Evolutionary conservation across 257 asterid genomes (phyloP).

Genomic region (Plantago major): DNA sequence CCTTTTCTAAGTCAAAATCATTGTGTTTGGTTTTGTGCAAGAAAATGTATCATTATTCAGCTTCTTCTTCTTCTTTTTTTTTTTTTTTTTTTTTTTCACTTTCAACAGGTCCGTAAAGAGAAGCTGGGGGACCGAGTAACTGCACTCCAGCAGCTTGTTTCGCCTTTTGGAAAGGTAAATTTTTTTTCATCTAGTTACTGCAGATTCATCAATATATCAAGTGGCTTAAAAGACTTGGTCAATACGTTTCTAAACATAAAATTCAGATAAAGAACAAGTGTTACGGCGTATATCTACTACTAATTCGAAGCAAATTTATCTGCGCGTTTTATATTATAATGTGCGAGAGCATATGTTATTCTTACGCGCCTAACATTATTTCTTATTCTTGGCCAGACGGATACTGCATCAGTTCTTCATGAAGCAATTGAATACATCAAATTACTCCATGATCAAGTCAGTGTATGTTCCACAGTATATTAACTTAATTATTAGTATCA

Average conservation of each 20-base stretch:
- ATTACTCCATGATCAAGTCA: conserved; percentile 88
- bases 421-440: conserved; percentile 90
- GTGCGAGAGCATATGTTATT: neutral
- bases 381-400: conserved; percentile 45
- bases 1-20: conserved; percentile 20
- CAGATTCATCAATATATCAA: neutral
- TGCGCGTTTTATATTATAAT: too few relatives aligned
- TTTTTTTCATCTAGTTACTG: neutral
- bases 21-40: neutral
- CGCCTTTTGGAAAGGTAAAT: conserved; percentile 96
- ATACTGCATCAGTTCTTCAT: conserved; percentile 94
- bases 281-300: too few relatives aligned
- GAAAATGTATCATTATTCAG: conserved; percentile 20
- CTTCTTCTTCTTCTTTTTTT: conserved; percentile 25
- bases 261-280: too few relatives aligned
- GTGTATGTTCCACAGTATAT: conserved; percentile 39
- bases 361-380: neutral
- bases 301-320: too few relatives aligned
- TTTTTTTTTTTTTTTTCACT: conserved; percentile 22
- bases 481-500: neutral
- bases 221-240: neutral
- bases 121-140: conserved; percentile 92
- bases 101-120: conserved; percentile 81
- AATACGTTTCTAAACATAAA: too few relatives aligned
- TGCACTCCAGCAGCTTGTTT: conserved; percentile 93